Percentiles rank a stretch among this genome's conserved stretches.
phyloP scores from a whole-genome alignment of 768 basidiomycete genomes.

The Tremella fuciformis region DNA sequence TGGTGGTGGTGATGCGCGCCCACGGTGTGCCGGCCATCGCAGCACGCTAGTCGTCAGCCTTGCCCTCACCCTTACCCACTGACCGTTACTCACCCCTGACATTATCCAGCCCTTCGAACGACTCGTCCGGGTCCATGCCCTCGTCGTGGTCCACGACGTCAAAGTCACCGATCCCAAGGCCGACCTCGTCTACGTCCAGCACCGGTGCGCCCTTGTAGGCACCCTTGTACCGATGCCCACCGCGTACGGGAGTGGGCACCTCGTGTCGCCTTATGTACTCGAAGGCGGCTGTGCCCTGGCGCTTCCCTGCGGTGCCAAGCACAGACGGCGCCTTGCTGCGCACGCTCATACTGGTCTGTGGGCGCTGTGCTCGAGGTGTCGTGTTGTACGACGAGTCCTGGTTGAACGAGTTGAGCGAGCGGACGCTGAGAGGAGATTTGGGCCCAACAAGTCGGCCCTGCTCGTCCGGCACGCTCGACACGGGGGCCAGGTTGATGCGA shows the following conservation, averaged over 20 bases:
- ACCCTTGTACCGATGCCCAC: conserved; percentile 44
- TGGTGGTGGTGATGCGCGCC: conserved; percentile 42
- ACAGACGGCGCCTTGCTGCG: conserved; percentile 23
- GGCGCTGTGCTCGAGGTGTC: conserved; percentile 35
- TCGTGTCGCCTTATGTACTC: conserved; percentile 74
- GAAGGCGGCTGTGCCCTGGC: conserved; percentile 83
- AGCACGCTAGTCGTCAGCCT: conserved; percentile 36
- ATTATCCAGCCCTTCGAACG: conserved; percentile 90
- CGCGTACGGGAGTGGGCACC: conserved; percentile 33
- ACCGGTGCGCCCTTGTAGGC: conserved; percentile 34
- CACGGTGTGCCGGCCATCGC: conserved; percentile 47
- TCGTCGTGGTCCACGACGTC: conserved; percentile 44
- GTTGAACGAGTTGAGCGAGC: conserved; percentile 26
- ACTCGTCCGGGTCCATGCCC: conserved; percentile 58
- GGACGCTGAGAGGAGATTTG: conserved; percentile 36
- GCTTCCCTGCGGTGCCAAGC: conserved; percentile 62
- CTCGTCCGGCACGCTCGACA: conserved; percentile 23
- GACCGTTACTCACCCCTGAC: conserved; percentile 61
- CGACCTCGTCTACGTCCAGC: conserved; percentile 13
- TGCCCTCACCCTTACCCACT: background rate
- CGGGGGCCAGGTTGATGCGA: background rate
- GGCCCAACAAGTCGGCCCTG: conserved; percentile 30
- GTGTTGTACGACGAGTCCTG: conserved; percentile 10
- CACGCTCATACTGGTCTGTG: conserved; percentile 18
- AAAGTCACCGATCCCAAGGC: conserved; percentile 20